Evolutionary conservation across 1,284 basidiomycete genomes (phyloP).

Genomic region (Phylloporus sp.): DNA sequence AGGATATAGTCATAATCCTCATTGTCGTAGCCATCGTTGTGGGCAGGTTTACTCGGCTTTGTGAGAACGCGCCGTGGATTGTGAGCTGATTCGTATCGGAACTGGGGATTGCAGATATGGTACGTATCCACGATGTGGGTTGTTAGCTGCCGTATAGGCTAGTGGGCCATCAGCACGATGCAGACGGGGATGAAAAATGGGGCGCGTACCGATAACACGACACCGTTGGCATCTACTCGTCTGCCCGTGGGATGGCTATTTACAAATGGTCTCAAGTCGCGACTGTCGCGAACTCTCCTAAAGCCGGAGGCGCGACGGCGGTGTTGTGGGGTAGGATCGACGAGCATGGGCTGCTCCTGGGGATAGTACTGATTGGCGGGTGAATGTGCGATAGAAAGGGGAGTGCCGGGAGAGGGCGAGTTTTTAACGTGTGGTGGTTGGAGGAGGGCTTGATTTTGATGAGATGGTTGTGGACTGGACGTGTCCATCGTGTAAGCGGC

Average conservation of each 20-base stretch:
- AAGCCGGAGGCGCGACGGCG: conserved; percentile 76
- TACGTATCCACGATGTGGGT: conserved; percentile 88
- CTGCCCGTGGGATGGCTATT: conserved; percentile 65
- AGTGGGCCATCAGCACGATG: conserved; percentile 24
- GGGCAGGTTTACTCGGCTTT: conserved; percentile 91
- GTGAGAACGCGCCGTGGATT: conserved; percentile 94
- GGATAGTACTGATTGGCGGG: conserved; percentile 62
- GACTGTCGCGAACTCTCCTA: conserved; percentile 70
- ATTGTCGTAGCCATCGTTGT: conserved; percentile 96
- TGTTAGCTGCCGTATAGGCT: conserved; percentile 91
- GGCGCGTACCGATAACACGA: conserved; percentile 66
- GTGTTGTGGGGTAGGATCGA: conserved; percentile 68
- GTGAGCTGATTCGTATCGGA: conserved; percentile 90
- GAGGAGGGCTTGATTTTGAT: conserved; percentile 48
- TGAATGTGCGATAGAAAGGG: conserved; percentile 67
- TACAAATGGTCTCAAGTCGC: conserved; percentile 75
- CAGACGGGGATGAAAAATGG: conserved; percentile 16
- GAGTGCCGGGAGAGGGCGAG: conserved; percentile 62
- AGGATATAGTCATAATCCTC: conserved; percentile 98
- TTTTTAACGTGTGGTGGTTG: conserved; percentile 41
- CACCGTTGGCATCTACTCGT: conserved; percentile 71
- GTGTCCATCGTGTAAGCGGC: conserved; percentile 63
- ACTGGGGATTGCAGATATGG: conserved; percentile 90
- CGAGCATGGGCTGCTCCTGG: conserved; percentile 71
- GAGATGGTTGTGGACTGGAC: conserved; percentile 64